Base-by-base conservation (phyloP, 768 basidiomycete species). In the Botryobasidium botryosum region DNA sequence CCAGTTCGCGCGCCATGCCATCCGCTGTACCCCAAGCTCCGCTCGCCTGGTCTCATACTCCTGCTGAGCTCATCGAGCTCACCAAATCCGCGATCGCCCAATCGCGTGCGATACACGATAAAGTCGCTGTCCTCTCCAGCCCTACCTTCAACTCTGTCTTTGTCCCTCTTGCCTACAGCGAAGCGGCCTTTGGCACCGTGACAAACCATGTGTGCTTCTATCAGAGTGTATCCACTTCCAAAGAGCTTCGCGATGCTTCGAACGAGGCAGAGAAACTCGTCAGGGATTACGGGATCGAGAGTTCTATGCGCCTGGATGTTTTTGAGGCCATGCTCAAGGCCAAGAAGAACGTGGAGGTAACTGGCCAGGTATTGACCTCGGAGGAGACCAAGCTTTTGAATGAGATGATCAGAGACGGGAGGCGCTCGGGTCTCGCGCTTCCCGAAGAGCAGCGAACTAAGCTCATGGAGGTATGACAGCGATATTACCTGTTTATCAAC, bases 301-400 rank as follows among this genome's bases (percentile, higher is more conserved):
- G 72, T 1, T 77, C 76, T 12, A 85, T 87, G 80, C 74, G 85
- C 10, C 56, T 78, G 40, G 87, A 91, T 55, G 70, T 90, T 38
- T 90, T 71, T 66, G 64, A 72, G 40, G 79, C 78, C 35, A 39
- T 61, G 24, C 81, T 83, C 59, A 61, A 70, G 4, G 83, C 83
- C 0, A 68, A 79, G 55, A 70, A 74, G 59, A 79, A 82, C 55
- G 62, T 83, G 50, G 72, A 73, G 53, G 64, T 62, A 45, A 70
- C 74, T 3, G 76, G 74, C 3, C 60, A 67, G 28, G 66, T 65
- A 40, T 63, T 90, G 6, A 70, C 65, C 12, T 48, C 68, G 0
- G 86, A 90, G 55, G 74, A 84, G 53, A 60, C 73, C 50, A 71
- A 84, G 10, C 66, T 91, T n/a, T 69, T 87, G 6, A 82, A 88